A percentile compares a stretch with the other conserved stretches of the same genome.
phyloP scores from a whole-genome alignment of 1,284 basidiomycete genomes.

The Earliella scabrosa region DNA sequence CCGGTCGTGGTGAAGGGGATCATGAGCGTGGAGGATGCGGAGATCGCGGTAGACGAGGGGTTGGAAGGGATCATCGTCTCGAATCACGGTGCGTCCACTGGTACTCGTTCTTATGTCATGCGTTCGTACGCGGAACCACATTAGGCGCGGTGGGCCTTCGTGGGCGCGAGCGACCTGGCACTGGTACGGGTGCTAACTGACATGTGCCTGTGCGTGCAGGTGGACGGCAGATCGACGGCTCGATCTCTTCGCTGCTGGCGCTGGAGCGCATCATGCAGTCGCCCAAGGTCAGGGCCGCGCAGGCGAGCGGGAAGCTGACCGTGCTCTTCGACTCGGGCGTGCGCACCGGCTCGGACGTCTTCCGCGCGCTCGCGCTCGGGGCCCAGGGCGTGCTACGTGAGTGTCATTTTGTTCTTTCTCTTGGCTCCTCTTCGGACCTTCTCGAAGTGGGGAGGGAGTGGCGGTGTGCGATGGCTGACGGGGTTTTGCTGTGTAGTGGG shows the following conservation, averaged over 20 bases:
- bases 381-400: conserved; percentile 69
- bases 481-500: conserved; percentile 40
- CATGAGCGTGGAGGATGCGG: conserved; percentile 61
- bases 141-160: too few species aligned
- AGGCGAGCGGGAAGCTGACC: conserved; percentile 60
- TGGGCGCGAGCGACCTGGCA: too few species aligned
- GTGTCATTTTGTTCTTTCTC: too few species aligned
- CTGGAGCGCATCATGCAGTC: conserved; percentile 66
- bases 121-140: too few species aligned
- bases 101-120: too few species aligned
- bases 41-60: conserved; percentile 65
- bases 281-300: conserved; percentile 58
- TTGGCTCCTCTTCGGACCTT: too few species aligned
- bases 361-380: conserved; percentile 78
- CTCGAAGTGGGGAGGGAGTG: too few species aligned
- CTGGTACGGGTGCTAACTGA: too few species aligned
- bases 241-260: conserved; percentile 72
- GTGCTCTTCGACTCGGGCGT: conserved; percentile 84
- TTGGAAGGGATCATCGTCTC: conserved; percentile 81
- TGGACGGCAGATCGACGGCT: conserved; percentile 83
- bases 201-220: too few species aligned
- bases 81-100: conserved; percentile 77
- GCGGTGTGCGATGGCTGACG: too few species aligned
- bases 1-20: conserved; percentile 76
- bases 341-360: conserved; percentile 75